Conservation (phyloP, 129 eudicot genomes). For the Glebionis coronaria region DNA sequence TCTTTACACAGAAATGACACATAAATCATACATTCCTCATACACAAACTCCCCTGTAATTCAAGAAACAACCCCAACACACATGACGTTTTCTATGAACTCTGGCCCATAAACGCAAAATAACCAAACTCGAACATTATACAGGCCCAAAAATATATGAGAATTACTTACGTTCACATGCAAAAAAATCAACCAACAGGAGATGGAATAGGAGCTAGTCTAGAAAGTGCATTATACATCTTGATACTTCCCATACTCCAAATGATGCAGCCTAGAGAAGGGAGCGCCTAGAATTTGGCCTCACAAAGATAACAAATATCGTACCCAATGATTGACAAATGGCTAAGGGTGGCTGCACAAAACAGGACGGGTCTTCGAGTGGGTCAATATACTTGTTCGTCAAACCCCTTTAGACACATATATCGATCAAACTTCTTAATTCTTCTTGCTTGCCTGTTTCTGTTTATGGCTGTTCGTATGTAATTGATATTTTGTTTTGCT, state of each 20-base stretch:
- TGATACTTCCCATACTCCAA: constrained; percentile 99
- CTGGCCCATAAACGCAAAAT: not conserved
- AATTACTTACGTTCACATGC: not conserved
- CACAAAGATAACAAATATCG: constrained; percentile 96
- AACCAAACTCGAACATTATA: not conserved
- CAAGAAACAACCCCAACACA: constrained; percentile 4
- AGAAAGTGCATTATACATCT: constrained; percentile 81
- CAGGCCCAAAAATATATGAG: constrained; percentile 16
- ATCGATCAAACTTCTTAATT: constrained; percentile 81
- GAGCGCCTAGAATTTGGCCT: constrained; percentile 92
- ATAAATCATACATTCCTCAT: constrained; percentile 22
- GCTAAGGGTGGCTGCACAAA: constrained; percentile 98
- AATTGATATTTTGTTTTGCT: constrained; percentile 89
- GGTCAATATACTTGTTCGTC: constrained; percentile 88
- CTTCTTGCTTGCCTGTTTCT: constrained; percentile 95
- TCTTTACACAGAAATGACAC: constrained; percentile 16
- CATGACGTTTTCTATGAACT: constrained; percentile 8
- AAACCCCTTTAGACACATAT: constrained; percentile 90
- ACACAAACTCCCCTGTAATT: constrained; percentile 22
- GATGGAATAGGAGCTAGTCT: constrained; percentile 92
- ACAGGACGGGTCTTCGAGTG: constrained; percentile 96
- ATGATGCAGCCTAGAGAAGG: constrained; percentile 93
- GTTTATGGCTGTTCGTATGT: constrained; percentile 90
- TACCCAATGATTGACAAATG: constrained; percentile 92
- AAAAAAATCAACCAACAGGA: constrained; percentile 75